Conservation (phyloP, 495 filamentous ascomycete genomes). For the Penicillium goetzii region DNA sequence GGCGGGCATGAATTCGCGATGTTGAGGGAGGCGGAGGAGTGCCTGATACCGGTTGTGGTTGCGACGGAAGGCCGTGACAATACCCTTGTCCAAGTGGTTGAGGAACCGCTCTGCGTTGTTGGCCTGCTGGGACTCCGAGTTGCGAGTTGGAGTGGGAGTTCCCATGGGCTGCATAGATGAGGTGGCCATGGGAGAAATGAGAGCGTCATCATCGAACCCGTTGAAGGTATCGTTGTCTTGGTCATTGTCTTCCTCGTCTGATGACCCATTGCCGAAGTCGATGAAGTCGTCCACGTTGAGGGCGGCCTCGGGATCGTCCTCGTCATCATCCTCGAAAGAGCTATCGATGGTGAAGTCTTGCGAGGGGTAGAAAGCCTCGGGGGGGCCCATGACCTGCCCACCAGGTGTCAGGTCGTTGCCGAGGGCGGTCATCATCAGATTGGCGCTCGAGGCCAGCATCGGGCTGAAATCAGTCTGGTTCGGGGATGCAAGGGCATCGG, state of each 20-base stretch:
- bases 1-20: constrained; percentile 54
- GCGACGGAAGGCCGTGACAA: constrained; percentile 77
- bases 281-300: constrained; percentile 74
- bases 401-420: constrained; percentile 59
- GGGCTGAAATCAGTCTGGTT: constrained; percentile 55
- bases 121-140: constrained; percentile 50
- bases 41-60: constrained; percentile 76
- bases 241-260: constrained; percentile 51
- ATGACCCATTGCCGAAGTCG: constrained; percentile 64
- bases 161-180: constrained; percentile 42
- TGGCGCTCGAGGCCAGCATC: constrained; percentile 68
- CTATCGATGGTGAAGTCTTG: constrained; percentile 61
- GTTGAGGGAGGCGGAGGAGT: constrained; percentile 63
- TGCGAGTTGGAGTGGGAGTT: constrained; percentile 54
- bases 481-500: constrained; percentile 53
- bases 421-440: constrained; percentile 76
- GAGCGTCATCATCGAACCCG: constrained; percentile 42
- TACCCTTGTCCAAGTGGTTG: constrained; percentile 68
- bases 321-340: constrained; percentile 58
- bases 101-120: constrained; percentile 61
- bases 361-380: constrained; percentile 76
- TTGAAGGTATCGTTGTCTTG: constrained; percentile 49
- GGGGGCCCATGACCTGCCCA: constrained; percentile 70
- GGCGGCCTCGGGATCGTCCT: constrained; percentile 67
- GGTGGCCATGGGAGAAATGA: constrained; percentile 44